Percentiles rank a stretch among this genome's conserved stretches.
These are phyloP conservation scores for Dryadomyces quercus-mongolicae DNA, from an alignment of 2,329 filamentous ascomycete genomes.

Conservation along the genomic window DNA sequence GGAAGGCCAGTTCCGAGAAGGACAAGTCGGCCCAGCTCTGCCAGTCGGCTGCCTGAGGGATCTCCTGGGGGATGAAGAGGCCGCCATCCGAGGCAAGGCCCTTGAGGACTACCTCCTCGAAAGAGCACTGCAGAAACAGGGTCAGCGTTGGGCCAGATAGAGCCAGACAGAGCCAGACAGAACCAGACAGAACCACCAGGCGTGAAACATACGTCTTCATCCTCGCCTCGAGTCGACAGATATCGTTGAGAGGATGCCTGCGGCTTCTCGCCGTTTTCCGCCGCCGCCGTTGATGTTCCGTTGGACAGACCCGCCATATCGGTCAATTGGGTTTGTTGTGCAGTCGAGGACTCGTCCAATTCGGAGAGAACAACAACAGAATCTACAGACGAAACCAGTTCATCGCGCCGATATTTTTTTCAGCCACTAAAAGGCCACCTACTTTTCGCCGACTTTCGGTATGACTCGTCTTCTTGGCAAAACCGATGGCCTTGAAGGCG, in stretches of 20 bases:
- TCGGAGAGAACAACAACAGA: not conserved
- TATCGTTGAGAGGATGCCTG: constrained; percentile 15
- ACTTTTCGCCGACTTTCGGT: constrained; percentile 2
- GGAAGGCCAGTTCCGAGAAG: constrained; percentile 70
- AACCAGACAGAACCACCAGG: too few species aligned
- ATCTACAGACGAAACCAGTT: not conserved
- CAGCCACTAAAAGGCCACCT: not conserved
- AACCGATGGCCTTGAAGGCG: not conserved
- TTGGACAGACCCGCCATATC: constrained; percentile 8
- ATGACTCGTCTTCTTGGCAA: not conserved
- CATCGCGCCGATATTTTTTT: not conserved
- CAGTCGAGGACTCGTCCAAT: not conserved
- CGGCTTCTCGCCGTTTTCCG: constrained; percentile 3
- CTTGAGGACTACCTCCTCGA: constrained; percentile 84
- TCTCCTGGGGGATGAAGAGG: constrained; percentile 76
- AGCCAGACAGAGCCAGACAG: not conserved
- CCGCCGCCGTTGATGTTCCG: constrained; percentile 1
- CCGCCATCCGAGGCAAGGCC: constrained; percentile 79
- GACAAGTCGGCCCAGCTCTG: constrained; percentile 66
- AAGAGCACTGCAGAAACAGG: constrained; percentile 51
- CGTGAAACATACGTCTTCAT: constrained; percentile 10
- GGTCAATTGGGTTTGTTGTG: not conserved
- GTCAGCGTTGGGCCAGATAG: not conserved
- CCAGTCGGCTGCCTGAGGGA: constrained; percentile 40
- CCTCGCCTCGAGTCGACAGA: constrained; percentile 13